Evolutionary conservation across 441 rosid species (phyloP).

Genomic region (Gossypium lobatum): DNA sequence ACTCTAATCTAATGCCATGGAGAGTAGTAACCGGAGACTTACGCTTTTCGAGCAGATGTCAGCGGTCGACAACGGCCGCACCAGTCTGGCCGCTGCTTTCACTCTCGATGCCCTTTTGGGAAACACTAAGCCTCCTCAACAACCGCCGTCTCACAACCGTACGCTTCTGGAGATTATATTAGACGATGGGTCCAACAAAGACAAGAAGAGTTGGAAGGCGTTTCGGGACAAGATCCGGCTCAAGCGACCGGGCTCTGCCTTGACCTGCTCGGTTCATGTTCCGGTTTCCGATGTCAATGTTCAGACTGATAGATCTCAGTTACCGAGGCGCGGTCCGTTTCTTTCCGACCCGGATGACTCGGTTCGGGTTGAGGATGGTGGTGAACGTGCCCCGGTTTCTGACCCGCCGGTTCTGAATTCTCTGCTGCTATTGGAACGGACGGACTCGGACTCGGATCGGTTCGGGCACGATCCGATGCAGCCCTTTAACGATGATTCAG

Average conservation of each 20-base stretch:
- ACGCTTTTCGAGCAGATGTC: slow-evolving; percentile 58
- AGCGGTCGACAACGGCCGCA: slow-evolving; percentile 35
- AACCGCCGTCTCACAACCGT: slow-evolving; percentile 22
- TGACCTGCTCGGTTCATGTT: slow-evolving; percentile 53
- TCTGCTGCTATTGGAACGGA: slow-evolving; percentile 42
- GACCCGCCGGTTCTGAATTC: slow-evolving; percentile 23
- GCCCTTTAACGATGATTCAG: slow-evolving; percentile 19
- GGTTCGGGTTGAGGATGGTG: slow-evolving; percentile 12
- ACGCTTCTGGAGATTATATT: slow-evolving; percentile 55
- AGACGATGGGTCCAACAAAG: slow-evolving; percentile 43
- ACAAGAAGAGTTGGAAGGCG: slow-evolving; percentile 62
- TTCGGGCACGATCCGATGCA: slow-evolving; percentile 21
- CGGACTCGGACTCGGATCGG: slow-evolving; percentile 48
- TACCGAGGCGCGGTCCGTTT: slow-evolving; percentile 21
- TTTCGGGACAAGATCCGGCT: slow-evolving; percentile 71
- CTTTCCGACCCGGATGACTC: slow-evolving; percentile 19
- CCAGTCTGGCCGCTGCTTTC: slow-evolving; percentile 40
- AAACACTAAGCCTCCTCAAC: slow-evolving; percentile 20
- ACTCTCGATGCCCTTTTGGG: slow-evolving; percentile 43
- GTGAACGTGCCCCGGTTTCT: slow-evolving; percentile 16
- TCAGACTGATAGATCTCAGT: slow-evolving; percentile 23
- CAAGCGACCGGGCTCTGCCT: slow-evolving; percentile 63
- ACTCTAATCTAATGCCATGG: slow-evolving; percentile 21
- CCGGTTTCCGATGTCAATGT: slow-evolving; percentile 53
- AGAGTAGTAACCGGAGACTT: slow-evolving; percentile 28